These are phyloP conservation scores for Akanthomyces uredinophilus DNA, from an alignment of 2,329 filamentous ascomycete species.

Conservation along the genomic window DNA sequence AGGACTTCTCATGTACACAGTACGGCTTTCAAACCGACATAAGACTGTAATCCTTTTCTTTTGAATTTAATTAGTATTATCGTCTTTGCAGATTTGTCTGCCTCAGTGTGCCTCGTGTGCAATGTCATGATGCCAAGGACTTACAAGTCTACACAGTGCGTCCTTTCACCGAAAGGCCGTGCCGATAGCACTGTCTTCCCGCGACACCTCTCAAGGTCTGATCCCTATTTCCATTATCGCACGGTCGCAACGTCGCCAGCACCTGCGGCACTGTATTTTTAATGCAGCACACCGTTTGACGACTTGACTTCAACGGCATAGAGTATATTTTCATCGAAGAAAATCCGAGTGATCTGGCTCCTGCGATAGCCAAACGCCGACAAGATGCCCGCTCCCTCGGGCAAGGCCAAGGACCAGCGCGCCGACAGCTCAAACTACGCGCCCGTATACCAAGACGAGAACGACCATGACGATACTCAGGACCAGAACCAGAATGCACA, in stretches of 20 bases:
- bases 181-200: neutral
- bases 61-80: neutral
- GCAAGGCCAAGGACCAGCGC: slow-evolving; percentile 3
- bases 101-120: neutral
- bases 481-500: neutral
- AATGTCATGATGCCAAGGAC: neutral
- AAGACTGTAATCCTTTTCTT: neutral
- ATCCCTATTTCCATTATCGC: neutral
- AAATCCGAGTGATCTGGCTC: neutral
- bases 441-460: slow-evolving; percentile 31
- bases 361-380: neutral
- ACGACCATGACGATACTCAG: neutral
- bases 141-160: neutral
- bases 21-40: neutral
- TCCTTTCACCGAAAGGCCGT: neutral
- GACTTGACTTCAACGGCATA: neutral
- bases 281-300: neutral
- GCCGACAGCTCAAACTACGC: slow-evolving; percentile 25
- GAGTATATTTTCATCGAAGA: neutral
- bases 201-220: neutral
- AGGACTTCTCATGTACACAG: neutral
- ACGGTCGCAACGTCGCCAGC: neutral
- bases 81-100: too few species aligned
- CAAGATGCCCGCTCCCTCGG: slow-evolving; percentile 7
- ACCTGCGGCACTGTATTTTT: neutral